A percentile compares a stretch with the other conserved stretches of the same genome.
Conservation (phyloP, 176 grass and related monocot genomes). For the Calamus simplicifolius region DNA sequence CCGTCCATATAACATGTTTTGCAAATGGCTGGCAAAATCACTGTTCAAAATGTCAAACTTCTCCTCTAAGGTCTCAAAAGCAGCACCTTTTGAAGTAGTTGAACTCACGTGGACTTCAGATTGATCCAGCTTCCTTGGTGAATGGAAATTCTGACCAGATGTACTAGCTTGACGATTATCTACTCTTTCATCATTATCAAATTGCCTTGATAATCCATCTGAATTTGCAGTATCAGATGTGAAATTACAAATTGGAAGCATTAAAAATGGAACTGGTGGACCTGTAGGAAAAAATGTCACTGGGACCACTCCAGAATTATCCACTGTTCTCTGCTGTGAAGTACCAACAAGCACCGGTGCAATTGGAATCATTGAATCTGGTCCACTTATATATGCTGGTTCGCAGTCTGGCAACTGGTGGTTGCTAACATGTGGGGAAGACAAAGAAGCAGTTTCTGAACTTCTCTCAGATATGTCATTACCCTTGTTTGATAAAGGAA, state of each 20-base stretch:
- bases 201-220: slow-evolving; percentile 43
- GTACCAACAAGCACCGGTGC: slow-evolving; percentile 50
- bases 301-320: slow-evolving; percentile 36
- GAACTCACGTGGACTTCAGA: slow-evolving; percentile 32
- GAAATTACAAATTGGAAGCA: slow-evolving; percentile 33
- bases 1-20: slow-evolving; percentile 66
- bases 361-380: slow-evolving; percentile 48
- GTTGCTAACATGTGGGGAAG: slow-evolving; percentile 24
- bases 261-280: slow-evolving; percentile 46
- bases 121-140: slow-evolving; percentile 32
- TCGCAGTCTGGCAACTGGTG: slow-evolving; percentile 45
- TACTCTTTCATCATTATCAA: slow-evolving; percentile 43
- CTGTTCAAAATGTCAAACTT: slow-evolving; percentile 77
- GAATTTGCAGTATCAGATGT: slow-evolving; percentile 17
- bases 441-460: slow-evolving; percentile 13
- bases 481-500: slow-evolving; percentile 27
- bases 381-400: slow-evolving; percentile 27
- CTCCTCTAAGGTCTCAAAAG: slow-evolving; percentile 40
- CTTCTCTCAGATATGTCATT: slow-evolving; percentile 51
- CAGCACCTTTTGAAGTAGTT: slow-evolving; percentile 29
- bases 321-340: slow-evolving; percentile 47
- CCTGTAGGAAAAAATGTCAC: slow-evolving; percentile 38
- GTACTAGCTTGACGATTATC: slow-evolving; percentile 38
- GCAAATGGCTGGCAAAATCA: slow-evolving; percentile 52
- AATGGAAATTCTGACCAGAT: slow-evolving; percentile 34